Conservation (phyloP, 1,284 basidiomycete genomes). For the Singerocomus inundabilis region DNA sequence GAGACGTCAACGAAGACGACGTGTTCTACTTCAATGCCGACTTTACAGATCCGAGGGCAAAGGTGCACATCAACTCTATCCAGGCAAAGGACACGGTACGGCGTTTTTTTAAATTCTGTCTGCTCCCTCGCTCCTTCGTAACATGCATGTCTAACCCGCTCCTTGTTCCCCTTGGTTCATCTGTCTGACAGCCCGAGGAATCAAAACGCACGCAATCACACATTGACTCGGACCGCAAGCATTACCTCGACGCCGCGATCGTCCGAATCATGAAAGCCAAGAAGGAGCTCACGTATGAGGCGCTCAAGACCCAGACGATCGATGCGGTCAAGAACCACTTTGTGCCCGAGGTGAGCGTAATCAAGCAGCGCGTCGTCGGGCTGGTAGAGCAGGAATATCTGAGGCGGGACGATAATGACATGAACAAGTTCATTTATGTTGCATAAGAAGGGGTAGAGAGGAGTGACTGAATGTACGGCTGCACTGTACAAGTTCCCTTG, state of each 20-base stretch:
- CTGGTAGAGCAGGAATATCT: constrained; percentile 88
- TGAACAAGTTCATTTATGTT: constrained; percentile 73
- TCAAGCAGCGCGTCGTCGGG: constrained; percentile 81
- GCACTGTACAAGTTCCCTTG: neutral
- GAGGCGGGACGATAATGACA: constrained; percentile 70
- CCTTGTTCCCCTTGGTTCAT: neutral
- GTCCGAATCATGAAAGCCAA: constrained; percentile 93
- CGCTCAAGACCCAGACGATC: constrained; percentile 76
- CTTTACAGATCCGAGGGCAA: constrained; percentile 78
- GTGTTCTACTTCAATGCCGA: constrained; percentile 75
- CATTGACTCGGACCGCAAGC: constrained; percentile 85
- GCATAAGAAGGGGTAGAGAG: constrained; percentile 38
- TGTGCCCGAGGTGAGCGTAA: constrained; percentile 66
- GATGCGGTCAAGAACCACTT: constrained; percentile 81
- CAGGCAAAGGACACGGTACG: constrained; percentile 70
- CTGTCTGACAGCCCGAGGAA: constrained; percentile 70
- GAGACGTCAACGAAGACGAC: constrained; percentile 79
- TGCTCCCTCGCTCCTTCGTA: neutral
- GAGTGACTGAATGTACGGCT: neutral
- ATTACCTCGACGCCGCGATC: constrained; percentile 89
- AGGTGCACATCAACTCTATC: constrained; percentile 94
- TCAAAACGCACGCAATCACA: constrained; percentile 77
- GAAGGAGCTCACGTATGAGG: constrained; percentile 78
- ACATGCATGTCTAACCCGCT: neutral
- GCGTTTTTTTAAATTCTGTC: neutral